Base-by-base conservation (phyloP, 805 yeast genomes). In the Suhomyces sp. region DNA sequence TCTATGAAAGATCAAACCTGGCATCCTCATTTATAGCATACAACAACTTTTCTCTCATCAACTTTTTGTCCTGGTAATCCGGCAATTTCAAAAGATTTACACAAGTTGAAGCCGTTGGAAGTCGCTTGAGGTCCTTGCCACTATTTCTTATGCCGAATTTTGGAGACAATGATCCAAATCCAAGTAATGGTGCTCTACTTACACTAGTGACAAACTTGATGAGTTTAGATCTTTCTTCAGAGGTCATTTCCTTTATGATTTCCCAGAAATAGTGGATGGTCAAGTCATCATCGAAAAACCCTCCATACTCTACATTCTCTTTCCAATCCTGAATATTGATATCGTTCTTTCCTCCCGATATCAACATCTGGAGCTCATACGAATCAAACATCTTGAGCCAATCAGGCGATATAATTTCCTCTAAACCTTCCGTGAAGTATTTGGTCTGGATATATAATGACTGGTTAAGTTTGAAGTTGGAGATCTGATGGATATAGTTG, bases 51-150 rank as follows among this genome's bases (percentile, higher is more conserved):
- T 78, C 69, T 51, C 77, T 77, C 43, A 94, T 69, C 2, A 78
- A 22, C 40, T 90, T 73, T 48, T 84, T 86, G 58, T 86, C 72
- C 57, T 73, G 70, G 66, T 94, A 94, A 63, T 91, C 87, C 0
- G 99, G 99, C 24, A 94, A 67, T 61, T 87, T 91, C 54, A 94
- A 72, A 52, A 94, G 68, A 63, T 94, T 94, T 27, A 91, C 89
- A 75, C 99, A 94, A 0, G 99, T 94, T 0, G 97, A 84, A 0
- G 98, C 87, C 0, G 97, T 89, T 0, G 99, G 99, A 39, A 94
- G 72, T 27, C 96, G 71, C 1, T 74, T 75, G 2, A 61, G 57
- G 24, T 80, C 81, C 13, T 66, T 55, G 0, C 93, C 94, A 0
- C 85, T 78, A 57, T 84, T 84, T 37, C 89, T 67, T 45, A 94